Base-by-base conservation (phyloP, 2,329 filamentous ascomycete species). In the Fusarium nygamai region DNA sequence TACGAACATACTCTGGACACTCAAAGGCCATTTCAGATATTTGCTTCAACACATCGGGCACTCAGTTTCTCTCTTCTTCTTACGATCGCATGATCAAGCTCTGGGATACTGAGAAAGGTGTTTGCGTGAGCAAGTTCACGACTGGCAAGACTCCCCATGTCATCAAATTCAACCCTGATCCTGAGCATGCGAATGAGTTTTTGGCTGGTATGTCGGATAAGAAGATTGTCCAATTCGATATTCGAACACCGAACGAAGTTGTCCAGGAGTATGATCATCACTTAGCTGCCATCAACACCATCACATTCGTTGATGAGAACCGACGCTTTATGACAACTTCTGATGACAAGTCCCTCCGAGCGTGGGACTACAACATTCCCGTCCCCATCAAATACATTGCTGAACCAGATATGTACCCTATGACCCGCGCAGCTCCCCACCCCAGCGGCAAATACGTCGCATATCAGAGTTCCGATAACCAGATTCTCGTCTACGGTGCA, bases 221-320 rank as follows among this genome's bases (percentile, higher is more conserved):
- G 87, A 98, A 98, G 87, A 99, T 99, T 77, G 89, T 99, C 47
- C 96, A 99, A 81, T 99, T 97, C 83, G 96, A 99, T 83, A 95
- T 92, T 5, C 90, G 97, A 34, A 91, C 92, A 12, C 84, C 87
- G 69, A 91, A 90, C 75, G 91, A 97, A 78, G 88, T 96, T 67
- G 93, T 98, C 19, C 97, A 99, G 81, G 96, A 98, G 85, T 99
- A 99, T 84, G 96, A 99, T 81, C 96, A 99, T 83, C 96, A 99
- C 82, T 86, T 99, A 71, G 96, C 95, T n/a, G 94, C 96, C 31
- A 92, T 99, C 86, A 99, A 99, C 85, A 98, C 96, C 16, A 94
- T 99, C 76, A 96, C 94, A 9, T 99, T 98, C 83, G 94, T 97
- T 75, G 96, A 99, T 82, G 92, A 97, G 67, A 94, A 95, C 82